Evolutionary conservation across 2,329 filamentous ascomycete species (phyloP), one percentile per base, ranked within the genome.

Genomic region (Ceratocystis papillata): DNA sequence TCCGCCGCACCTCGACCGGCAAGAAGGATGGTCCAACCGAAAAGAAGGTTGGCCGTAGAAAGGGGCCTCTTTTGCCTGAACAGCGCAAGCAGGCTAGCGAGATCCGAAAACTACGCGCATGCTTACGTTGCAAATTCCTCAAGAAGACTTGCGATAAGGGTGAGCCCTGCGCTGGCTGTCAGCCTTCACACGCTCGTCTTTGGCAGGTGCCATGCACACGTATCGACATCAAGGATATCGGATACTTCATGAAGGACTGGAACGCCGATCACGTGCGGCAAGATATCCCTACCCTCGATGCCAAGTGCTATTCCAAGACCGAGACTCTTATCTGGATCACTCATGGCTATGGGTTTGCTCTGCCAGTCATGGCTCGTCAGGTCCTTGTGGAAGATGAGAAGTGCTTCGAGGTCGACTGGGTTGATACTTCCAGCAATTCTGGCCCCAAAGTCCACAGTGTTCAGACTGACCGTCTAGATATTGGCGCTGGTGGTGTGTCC

Each of bases 61-160:
- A 89, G 75, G 93, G 93, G 45, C 93, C 93, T 67, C 83, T 97
- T 71, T 82, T 91, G 72, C 91, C 92, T 10, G 93, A 97, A 76
- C 93, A 96, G 79, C 85, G 93, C 71, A 95, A 96, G 78, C 93
- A 96, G 77, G 93, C 93, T 30, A 94, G 92, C 73, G 93, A 97
- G 77, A 97, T 97, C 74, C 86, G 93, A 75, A 97, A 97, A 77
- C 80, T 96, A 71, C 84, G 93, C 73, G 93, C 93, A 61, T 97
- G 93, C 76, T 80, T 97, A 72, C 87, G 93, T 70, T 97, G 93
- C 84, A 96, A 96, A 79, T 97, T 96, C 80, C 81, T 97, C 75
- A 97, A 97, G 83, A 97, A 97, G 83, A 96, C 93, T 62, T 97
- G 93, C 74, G 93, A 97, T 77, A 96, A 95, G 80, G 93, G 93